These are phyloP conservation scores for Prunus persica DNA, from an alignment of 306 rosid species.

Conservation along the genomic window Prunus_persica_NCBIv2 NC_034010.1:22193001-22193500, in stretches of 20 bases:
- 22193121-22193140: background rate
- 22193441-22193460: background rate
- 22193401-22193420: background rate
- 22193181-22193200: no score
- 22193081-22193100: background rate
- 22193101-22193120: background rate
- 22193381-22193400: background rate
- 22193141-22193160: no score
- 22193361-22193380: background rate
- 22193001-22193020: slow-evolving; percentile 74
- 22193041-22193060: slow-evolving; percentile 72
- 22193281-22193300: background rate
- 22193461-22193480: background rate
- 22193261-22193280: slow-evolving; percentile 10
- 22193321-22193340: background rate
- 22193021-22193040: slow-evolving; percentile 91
- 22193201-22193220: background rate
- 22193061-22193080: slow-evolving; percentile 52
- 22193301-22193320: background rate
- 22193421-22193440: background rate
- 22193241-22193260: background rate
- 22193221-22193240: background rate
- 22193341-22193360: background rate
- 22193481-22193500: background rate
- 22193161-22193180: background rate